phyloP scores from a whole-genome alignment of 139 green algal genomes.

The Bryopsis sp. region DNA sequence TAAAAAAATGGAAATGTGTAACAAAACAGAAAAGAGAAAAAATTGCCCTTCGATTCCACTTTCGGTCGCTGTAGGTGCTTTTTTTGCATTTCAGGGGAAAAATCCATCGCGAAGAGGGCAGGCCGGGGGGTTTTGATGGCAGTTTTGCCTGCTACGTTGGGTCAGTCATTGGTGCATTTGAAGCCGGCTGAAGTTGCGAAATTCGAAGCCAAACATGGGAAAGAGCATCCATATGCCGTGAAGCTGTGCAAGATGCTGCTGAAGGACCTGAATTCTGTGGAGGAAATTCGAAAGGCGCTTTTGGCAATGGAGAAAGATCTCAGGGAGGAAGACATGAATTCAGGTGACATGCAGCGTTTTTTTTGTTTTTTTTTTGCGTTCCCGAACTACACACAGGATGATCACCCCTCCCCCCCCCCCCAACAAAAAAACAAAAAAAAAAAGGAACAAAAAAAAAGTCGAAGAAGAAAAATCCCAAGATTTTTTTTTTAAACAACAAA shows the following conservation, averaged over 20 bases:
- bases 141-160: too few relatives aligned
- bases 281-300: constrained; percentile 32
- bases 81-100: too few relatives aligned
- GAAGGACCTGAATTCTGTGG: background rate
- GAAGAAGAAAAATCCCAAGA: too few relatives aligned
- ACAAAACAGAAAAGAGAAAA: too few relatives aligned
- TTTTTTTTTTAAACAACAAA: too few relatives aligned
- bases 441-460: too few relatives aligned
- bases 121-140: too few relatives aligned
- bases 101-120: constrained; percentile 42
- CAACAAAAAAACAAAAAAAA: background rate
- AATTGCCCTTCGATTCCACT: too few relatives aligned
- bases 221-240: background rate
- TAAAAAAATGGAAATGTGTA: too few relatives aligned
- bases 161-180: too few relatives aligned
- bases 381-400: background rate
- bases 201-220: background rate
- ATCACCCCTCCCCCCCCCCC: background rate
- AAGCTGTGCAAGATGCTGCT: background rate
- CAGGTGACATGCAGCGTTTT: background rate
- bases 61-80: too few relatives aligned
- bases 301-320: constrained; percentile 32
- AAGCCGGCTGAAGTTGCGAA: background rate
- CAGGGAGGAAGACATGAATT: constrained; percentile 35
- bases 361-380: background rate